Base-by-base conservation (phyloP, 2,329 filamentous ascomycete genomes). In the Westerdykella sp. region DNA sequence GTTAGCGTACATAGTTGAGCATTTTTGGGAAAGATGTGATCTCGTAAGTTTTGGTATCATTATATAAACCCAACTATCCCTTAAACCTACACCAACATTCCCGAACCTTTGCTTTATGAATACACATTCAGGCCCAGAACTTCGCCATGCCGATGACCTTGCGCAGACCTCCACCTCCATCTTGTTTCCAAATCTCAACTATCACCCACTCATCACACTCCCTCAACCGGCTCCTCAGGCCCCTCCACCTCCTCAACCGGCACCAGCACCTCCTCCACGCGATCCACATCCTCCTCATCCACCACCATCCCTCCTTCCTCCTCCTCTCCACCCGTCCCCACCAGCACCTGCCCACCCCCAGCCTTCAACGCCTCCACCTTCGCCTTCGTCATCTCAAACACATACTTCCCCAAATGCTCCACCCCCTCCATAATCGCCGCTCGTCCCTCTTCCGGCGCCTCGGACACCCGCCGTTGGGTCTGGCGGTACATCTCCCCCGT, bases 391-490 rank as follows among this genome's bases (percentile, higher is more conserved):
- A 98, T 98, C 67, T 98, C 87, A 63, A 81, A 95, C 16, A 98
- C 91, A 66, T 96, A 98, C 69, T 95, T 85, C 0, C 93, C 93
- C 30, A 98, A 68, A 70, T 98, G 93, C 71, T 98, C 91, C 1
- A 97, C 83, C 28, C 85, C 80, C 56, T 91, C 86, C 87, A 98
- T 97, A 15, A 80, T 74, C 1, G 81, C 83, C 16, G 68, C 69
- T 39, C 69, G 73, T 14, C 71, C 61, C n/a, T 68, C 69, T 34
- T 67, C 71, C 6, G 71, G 59, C 6, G 74, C 71, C 14, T 73
- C 74, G 7, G 73, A 71, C 14, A 63, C 41, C 4, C 61, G 59
- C 36, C 87, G 74, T 42, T 76, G 66, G 0, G 85, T 79, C 1
- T 87, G 86, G 13, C 52, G 54, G 75, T 81, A 95, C 72, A 97